Conservation (phyloP, 2,329 filamentous ascomycete species). For the Zymoseptoria crescenta region DNA sequence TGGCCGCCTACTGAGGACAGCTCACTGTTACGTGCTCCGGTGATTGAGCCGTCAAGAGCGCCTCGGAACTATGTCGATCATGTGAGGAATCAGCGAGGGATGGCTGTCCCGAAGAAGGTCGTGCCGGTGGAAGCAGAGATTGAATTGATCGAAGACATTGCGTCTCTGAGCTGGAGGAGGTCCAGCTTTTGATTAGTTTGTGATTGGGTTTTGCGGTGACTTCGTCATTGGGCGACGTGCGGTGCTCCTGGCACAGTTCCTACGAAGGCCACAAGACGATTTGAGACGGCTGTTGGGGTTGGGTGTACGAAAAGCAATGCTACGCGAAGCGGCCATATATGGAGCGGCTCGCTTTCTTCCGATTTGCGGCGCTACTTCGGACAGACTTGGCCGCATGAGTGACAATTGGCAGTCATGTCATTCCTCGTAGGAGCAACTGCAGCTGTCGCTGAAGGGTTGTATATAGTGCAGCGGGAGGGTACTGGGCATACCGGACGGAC, state of each 20-base stretch:
- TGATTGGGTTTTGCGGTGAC: not conserved
- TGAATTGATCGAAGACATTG: not conserved
- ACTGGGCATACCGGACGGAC: no score
- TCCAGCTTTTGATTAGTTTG: not conserved
- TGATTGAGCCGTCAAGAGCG: not conserved
- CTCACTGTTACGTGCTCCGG: not conserved
- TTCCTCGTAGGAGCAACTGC: no score
- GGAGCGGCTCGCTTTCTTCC: not conserved
- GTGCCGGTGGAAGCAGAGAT: not conserved
- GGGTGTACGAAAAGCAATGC: not conserved
- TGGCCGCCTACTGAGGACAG: not conserved
- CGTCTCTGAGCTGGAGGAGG: not conserved
- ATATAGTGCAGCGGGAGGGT: no score
- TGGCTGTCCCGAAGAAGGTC: not conserved
- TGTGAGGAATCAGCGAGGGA: slow-evolving; percentile 6
- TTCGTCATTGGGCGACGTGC: not conserved
- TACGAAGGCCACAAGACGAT: not conserved
- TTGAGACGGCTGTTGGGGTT: not conserved
- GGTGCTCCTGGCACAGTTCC: not conserved
- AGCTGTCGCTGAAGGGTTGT: no score
- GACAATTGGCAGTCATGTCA: not conserved
- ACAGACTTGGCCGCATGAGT: not conserved
- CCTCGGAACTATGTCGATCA: slow-evolving; percentile 11
- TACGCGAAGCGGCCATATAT: not conserved
- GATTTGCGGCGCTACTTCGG: not conserved